Evolutionary conservation across 2,329 filamentous ascomycete species (phyloP).

Genomic region (Xylaria sp.): DNA sequence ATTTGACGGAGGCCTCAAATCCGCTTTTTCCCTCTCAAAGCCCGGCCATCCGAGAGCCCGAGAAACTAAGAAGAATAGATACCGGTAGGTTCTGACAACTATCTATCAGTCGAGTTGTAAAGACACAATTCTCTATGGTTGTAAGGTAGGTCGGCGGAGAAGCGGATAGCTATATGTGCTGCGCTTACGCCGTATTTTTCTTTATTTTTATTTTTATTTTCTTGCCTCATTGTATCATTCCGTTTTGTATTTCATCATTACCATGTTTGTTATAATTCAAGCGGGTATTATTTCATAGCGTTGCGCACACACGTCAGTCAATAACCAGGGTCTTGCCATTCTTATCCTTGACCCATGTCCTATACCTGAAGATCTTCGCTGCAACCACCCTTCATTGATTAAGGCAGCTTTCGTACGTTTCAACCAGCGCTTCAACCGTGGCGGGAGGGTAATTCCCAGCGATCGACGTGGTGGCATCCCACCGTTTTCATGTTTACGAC

Average conservation of each 20-base stretch:
- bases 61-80: neutral
- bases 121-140: neutral
- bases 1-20: constrained; percentile 25
- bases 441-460: constrained; percentile 39
- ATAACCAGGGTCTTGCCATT: constrained; percentile 18
- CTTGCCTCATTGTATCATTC: neutral
- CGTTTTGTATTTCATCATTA: neutral
- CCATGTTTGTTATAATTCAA: neutral
- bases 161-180: neutral
- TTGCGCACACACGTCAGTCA: constrained; percentile 3
- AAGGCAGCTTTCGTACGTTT: constrained; percentile 21
- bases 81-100: constrained; percentile 3
- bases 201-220: neutral
- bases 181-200: no score
- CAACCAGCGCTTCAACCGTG: constrained; percentile 30
- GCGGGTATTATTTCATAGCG: neutral
- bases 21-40: constrained; percentile 17
- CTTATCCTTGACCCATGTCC: constrained; percentile 26
- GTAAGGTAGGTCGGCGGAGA: neutral
- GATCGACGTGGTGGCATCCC: constrained; percentile 36
- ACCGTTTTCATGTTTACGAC: constrained; percentile 18
- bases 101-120: neutral
- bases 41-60: constrained; percentile 26
- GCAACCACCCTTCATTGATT: constrained; percentile 39
- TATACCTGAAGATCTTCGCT: constrained; percentile 49